These are phyloP conservation scores for Penicillium hordei DNA, from an alignment of 2,329 filamentous ascomycete species.

Conservation along the genomic window DNA sequence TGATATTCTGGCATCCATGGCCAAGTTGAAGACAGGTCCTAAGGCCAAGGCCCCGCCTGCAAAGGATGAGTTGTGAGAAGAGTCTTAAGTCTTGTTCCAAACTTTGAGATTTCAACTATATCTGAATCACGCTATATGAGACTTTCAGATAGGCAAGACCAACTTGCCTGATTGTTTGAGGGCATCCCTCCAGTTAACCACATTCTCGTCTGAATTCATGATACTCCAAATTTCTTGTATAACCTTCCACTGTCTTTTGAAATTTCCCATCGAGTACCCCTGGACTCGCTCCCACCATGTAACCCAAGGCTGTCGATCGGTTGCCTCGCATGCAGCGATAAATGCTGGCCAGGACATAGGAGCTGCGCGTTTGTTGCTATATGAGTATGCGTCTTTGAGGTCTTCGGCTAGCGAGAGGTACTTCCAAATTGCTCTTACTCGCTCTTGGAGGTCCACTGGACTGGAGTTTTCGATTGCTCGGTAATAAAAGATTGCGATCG, in stretches of 20 bases:
- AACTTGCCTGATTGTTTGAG: slow-evolving; percentile 16
- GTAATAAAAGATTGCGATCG: slow-evolving; percentile 18
- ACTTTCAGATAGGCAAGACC: slow-evolving; percentile 20
- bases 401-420: slow-evolving; percentile 19
- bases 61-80: neutral
- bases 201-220: slow-evolving; percentile 14
- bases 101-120: neutral
- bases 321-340: slow-evolving; percentile 24
- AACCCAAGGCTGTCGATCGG: slow-evolving; percentile 16
- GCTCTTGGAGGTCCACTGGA: neutral
- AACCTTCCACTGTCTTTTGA: slow-evolving; percentile 20
- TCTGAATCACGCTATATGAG: neutral
- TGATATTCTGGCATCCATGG: slow-evolving; percentile 32
- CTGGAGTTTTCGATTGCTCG: slow-evolving; percentile 14
- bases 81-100: neutral
- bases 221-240: slow-evolving; percentile 22
- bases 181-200: slow-evolving; percentile 19
- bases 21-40: slow-evolving; percentile 14
- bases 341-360: slow-evolving; percentile 28
- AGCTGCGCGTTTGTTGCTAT: slow-evolving; percentile 16
- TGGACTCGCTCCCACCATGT: slow-evolving; percentile 22
- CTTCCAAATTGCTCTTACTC: slow-evolving; percentile 11
- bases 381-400: slow-evolving; percentile 14
- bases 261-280: slow-evolving; percentile 23
- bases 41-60: neutral